These are phyloP conservation scores for Wickerhamiella pararugosa DNA, from an alignment of 1,139 yeast species.

Conservation along the genomic window DNA sequence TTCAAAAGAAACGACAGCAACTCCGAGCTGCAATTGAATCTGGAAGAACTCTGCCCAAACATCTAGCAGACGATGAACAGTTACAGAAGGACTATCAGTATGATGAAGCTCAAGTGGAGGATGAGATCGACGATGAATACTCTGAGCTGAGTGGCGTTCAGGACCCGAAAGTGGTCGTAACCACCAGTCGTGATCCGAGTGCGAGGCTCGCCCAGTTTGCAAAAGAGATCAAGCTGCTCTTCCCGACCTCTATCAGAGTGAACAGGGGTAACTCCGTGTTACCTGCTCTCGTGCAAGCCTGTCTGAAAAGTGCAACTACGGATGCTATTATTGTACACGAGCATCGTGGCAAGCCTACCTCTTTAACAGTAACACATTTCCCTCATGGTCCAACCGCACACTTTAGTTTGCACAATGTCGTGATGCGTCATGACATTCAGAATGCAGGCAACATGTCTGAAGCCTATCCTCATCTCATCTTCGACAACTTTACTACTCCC, in stretches of 20 bases:
- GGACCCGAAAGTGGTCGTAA: conserved; percentile 86
- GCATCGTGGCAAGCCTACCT: conserved; percentile 96
- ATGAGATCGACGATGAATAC: conserved; percentile 71
- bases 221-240: conserved; percentile 75
- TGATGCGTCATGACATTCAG: conserved; percentile 79
- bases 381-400: conserved; percentile 98
- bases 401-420: conserved; percentile 88
- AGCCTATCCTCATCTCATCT: conserved; percentile 83
- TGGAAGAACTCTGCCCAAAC: conserved; percentile 82
- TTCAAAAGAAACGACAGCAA: conserved; percentile 74
- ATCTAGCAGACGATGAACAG: conserved; percentile 71
- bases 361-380: conserved; percentile 81
- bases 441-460: conserved; percentile 81
- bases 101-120: conserved; percentile 52
- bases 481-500: conserved; percentile 76
- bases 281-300: conserved; percentile 72
- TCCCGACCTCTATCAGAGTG: conserved; percentile 77
- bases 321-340: conserved; percentile 83
- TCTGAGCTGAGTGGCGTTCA: conserved; percentile 70
- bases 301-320: conserved; percentile 60
- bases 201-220: conserved; percentile 78
- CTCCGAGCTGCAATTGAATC: conserved; percentile 78
- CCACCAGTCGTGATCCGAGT: conserved; percentile 87
- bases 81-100: conserved; percentile 70
- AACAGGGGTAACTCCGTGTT: conserved; percentile 89